Base-by-base conservation (phyloP, 495 filamentous ascomycete species). In the Penicillium simplicissimum region DNA sequence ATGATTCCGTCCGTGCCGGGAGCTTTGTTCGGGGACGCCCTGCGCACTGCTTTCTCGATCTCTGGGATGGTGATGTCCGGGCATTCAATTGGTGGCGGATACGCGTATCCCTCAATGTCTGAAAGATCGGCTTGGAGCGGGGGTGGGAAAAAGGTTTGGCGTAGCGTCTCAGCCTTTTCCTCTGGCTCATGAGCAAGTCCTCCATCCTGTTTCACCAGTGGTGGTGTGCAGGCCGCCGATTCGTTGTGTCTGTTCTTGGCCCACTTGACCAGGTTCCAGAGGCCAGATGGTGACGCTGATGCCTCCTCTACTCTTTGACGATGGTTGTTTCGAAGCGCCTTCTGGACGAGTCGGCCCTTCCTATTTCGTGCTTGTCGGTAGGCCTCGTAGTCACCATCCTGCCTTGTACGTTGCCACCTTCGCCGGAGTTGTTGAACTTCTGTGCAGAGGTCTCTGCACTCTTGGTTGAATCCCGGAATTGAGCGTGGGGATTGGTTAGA, bases 301-400 rank as follows among this genome's bases (percentile, higher is more conserved):
- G 48, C 48, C 23, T 52, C 48, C 48, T 52, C 48, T 34, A 52
- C 23, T 31, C 48, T 52, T 52, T 52, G 14, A n/a, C 48, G 48
- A 52, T 52, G 48, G n/a, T 52, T 33, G 28, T 52, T 31, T 33
- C 48, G 48, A 10, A 52, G 48, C 2, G 48, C 33, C 48, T 52
- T 52, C 48, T 52, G 19, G 23, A 52, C 13, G 48, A 52, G 48
- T 34, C 48, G 48, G 28, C 23, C 48, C 48, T 52, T 52, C 28
- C 48, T 52, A 31, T 52, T 52, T 33, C 14, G 28, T 13, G 48
- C 48, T 52, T 52, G 14, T 31, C 48, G 48, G 49, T 52, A 52
- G 23, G 31, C 31, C 25, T 34, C 23, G 23, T 52, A 52, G 49
- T 31, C 23, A 7, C 14, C 10, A 31, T 51, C 47, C 25, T 25